Evolutionary conservation across 2,329 filamentous ascomycete species (phyloP).

Genomic region (Ophiocordyceps camponoti-rufipedis): DNA sequence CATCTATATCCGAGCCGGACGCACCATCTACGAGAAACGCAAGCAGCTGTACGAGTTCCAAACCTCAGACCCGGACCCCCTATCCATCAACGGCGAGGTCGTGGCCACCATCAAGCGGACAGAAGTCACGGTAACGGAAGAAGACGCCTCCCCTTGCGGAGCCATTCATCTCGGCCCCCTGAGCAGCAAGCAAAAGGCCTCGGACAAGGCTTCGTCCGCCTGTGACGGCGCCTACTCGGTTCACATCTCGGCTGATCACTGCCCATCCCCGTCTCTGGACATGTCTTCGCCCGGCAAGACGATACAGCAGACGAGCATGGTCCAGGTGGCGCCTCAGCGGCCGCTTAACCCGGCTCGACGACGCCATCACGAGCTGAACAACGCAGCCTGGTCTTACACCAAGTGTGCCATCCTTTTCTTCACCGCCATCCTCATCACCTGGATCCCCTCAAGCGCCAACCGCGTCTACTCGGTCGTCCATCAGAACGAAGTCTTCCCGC

Average conservation of each 20-base stretch:
- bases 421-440: constrained; percentile 51
- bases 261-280: constrained; percentile 1
- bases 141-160: constrained; percentile 12
- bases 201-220: constrained; percentile 1
- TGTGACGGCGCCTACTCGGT: constrained; percentile 26
- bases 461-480: constrained; percentile 52
- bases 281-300: constrained; percentile 5
- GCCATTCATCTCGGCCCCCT: constrained; percentile 9
- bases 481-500: constrained; percentile 29
- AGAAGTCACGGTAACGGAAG: constrained; percentile 44
- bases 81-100: constrained; percentile 21
- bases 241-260: constrained; percentile 23
- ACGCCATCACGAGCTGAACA: constrained; percentile 34
- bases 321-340: constrained; percentile 5
- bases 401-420: constrained; percentile 58
- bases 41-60: constrained; percentile 39
- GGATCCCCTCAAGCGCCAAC: constrained; percentile 64
- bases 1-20: constrained; percentile 49
- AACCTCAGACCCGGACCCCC: constrained; percentile 24
- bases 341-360: constrained; percentile 12
- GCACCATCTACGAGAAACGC: constrained; percentile 49
- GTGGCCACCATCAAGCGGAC: constrained; percentile 36
- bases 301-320: constrained; percentile 3
- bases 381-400: constrained; percentile 49
- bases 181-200: constrained; percentile 3